phyloP scores from a whole-genome alignment of 2,329 filamentous ascomycete species.

The Aspergillus latus region DNA sequence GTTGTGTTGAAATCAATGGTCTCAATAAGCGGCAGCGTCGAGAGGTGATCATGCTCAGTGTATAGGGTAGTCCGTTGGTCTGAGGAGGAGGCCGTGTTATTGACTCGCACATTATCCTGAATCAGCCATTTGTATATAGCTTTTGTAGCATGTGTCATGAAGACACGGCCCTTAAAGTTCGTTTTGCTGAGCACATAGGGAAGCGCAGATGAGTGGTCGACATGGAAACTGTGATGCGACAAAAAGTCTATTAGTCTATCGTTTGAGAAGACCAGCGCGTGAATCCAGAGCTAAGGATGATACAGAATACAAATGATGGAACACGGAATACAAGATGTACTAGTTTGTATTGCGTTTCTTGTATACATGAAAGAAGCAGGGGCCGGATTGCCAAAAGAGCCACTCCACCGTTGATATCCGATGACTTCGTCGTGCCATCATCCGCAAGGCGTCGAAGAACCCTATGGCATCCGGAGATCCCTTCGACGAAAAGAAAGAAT shows the following conservation, averaged over 20 bases:
- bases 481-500: constrained; percentile 6
- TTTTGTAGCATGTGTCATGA: constrained; percentile 99
- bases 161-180: constrained; percentile 93
- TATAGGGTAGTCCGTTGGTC: constrained; percentile 71
- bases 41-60: constrained; percentile 91
- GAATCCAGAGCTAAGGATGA: constrained; percentile 13
- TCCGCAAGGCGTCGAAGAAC: constrained; percentile 2
- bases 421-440: constrained; percentile 3
- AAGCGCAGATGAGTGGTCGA: constrained; percentile 97
- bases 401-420: constrained; percentile 9
- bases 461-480: constrained; percentile 7
- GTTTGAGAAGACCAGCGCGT: background rate
- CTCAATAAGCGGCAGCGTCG: constrained; percentile 91
- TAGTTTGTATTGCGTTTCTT: constrained; percentile 38
- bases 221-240: constrained; percentile 78
- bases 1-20: constrained; percentile 98
- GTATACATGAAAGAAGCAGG: constrained; percentile 33
- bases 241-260: constrained; percentile 30
- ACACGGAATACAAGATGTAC: constrained; percentile 21
- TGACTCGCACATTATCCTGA: constrained; percentile 91
- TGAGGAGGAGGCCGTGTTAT: constrained; percentile 63
- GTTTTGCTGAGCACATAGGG: constrained; percentile 98
- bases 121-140: constrained; percentile 99
- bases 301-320: constrained; percentile 22
- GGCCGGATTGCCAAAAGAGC: constrained; percentile 5